Base-by-base conservation (phyloP, 2,329 filamentous ascomycete genomes). In the Penicillium occitanis region DNA sequence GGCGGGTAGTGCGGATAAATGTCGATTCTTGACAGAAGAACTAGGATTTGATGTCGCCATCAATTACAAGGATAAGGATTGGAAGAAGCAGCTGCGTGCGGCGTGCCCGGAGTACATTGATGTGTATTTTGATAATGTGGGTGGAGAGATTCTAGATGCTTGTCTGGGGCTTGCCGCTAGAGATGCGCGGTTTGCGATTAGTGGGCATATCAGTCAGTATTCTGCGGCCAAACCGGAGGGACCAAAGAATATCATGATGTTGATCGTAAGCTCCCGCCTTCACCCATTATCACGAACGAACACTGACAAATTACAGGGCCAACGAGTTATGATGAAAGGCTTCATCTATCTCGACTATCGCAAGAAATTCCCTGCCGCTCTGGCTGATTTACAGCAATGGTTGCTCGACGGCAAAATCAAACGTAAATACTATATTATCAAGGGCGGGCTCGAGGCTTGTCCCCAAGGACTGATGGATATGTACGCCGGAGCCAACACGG, bases 111-210 rank as follows among this genome's bases (percentile, higher is more conserved):
- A 84, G 68, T 82, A 83, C 68, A 90, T 89, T 65, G 87, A 90
- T 76, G 87, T 92, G 14, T 92, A 87, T 77, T 92, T 87, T 75
- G 90, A 92, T 77, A 91, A 91, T 78, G 88, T 90, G 22, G 90
- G 89, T 11, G 90, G 90, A 5, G 87, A 90, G 68, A 89, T 91
- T 63, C 81, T 92, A 35, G 88, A 92, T 72, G 76, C 87, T 68
- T 88, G 87, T 53, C 81, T 92, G 46, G 79, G 77, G 3, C 83
- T 88, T n/a, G 89, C 90, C 66, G 88, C 87, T 65, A 78, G 79
- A 61, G 80, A 85, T 73, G 80, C 89, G 14, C 83, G 90, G 40
- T 90, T 92, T 75, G 86, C 89, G 70, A 90, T 90, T 77, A 92
- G 90, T 77, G 90, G 90, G 72, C 78, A 78, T 6, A 91, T 92